Evolutionary conservation across 2,329 filamentous ascomycete genomes (phyloP), one percentile per base, ranked within the genome.

Genomic region (Graphilbum fragrans): DNA sequence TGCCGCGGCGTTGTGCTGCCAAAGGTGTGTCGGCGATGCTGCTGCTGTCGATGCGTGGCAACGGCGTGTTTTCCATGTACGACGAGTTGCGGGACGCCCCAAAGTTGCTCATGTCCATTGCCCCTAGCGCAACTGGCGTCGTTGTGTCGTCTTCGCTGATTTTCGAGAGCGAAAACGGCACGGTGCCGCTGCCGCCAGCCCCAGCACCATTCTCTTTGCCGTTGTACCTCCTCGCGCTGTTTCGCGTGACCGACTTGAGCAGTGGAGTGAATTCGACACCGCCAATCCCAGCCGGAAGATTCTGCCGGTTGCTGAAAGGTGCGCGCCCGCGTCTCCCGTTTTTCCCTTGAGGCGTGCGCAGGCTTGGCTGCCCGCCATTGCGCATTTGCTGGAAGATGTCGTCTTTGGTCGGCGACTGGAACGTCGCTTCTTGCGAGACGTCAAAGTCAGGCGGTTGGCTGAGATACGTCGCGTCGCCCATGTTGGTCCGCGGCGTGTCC

Each of bases 251-350:
- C 20, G 67, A 86, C 61, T 94, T 94, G 57, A 98, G 76, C 51
- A 98, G 67, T 0, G 93, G 92, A 1, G 92, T 98, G 59, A 98
- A 98, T 54, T 98, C 93, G 52, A 79, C 80, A 41, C 74, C 76
- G 35, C 69, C 74, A 34, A 80, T 63, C 48, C 73, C 72, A 31
- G 70, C 67, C 19, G 80, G 82, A 19, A 86, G 67, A 53, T 86
- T 92, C 53, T 76, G 76, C 50, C 78, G 73, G 58, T 84, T 77
- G 46, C 74, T 73, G 34, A 94, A 71, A 18, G 82, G 77, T 17
- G 79, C 75, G 48, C 84, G 79, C 3, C 33, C 40, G 12, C 14
- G 40, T 3, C n/a, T 35, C 14, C 16, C 16, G 36, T 41, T 49
- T 35, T 52, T 62, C 42, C 74, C 73, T 47, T 81, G 78, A 25